phyloP scores from a whole-genome alignment of 2,329 filamentous ascomycete genomes.

The Aspergillus sp. region DNA sequence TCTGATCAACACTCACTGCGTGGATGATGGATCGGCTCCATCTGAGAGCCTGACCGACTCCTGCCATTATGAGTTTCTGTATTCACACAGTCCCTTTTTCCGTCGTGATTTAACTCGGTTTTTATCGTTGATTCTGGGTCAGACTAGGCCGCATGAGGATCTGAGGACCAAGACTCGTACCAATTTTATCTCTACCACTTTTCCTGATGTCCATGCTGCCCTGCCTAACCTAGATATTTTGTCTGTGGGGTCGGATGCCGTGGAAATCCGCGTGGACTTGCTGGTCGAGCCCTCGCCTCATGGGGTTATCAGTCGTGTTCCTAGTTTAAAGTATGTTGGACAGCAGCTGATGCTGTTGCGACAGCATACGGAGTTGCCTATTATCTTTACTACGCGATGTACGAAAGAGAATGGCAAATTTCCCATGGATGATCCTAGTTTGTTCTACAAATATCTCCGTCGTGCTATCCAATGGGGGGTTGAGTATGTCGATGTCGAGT shows the following conservation, averaged over 20 bases:
- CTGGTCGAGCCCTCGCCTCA: conserved; percentile 65
- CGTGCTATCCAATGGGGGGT: conserved; percentile 84
- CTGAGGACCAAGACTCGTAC: conserved; percentile 67
- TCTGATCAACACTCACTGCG: conserved; percentile 71
- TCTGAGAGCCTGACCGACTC: conserved; percentile 59
- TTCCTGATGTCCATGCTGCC: conserved; percentile 77
- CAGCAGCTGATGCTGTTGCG: conserved; percentile 80
- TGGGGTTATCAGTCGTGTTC: conserved; percentile 56
- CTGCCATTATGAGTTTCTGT: conserved; percentile 84
- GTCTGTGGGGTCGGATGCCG: conserved; percentile 79
- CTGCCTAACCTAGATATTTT: conserved; percentile 81
- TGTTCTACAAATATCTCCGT: conserved; percentile 77
- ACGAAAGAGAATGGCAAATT: conserved; percentile 78
- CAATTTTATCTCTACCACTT: conserved; percentile 83
- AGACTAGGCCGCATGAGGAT: conserved; percentile 72
- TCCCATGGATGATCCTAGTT: conserved; percentile 70
- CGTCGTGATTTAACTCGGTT: conserved; percentile 74
- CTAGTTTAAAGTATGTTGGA: conserved; percentile 77
- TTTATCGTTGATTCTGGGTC: conserved; percentile 72
- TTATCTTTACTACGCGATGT: conserved; percentile 83
- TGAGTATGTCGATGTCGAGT: conserved; percentile 84
- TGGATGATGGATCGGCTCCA: conserved; percentile 66
- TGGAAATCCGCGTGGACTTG: conserved; percentile 79
- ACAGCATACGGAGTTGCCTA: conserved; percentile 80
- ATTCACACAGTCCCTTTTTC: conserved; percentile 67